Evolutionary conservation across 148 eudicot genomes (phyloP).

Genomic region (Vaccinium vitisidaea): DNA sequence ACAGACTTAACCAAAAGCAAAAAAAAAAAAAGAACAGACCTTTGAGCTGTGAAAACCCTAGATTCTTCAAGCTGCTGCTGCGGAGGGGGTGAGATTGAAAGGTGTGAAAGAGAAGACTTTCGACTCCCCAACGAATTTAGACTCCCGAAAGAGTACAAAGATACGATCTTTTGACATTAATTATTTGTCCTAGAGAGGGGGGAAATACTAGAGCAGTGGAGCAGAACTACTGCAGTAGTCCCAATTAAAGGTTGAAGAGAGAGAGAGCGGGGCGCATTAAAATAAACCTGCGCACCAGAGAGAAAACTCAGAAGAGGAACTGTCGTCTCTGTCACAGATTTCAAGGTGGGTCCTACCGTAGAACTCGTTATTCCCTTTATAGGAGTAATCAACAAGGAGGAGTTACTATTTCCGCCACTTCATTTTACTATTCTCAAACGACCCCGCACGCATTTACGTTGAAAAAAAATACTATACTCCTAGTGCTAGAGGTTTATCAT

Average conservation of each 20-base stretch:
- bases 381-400: too few species aligned
- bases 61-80: conserved; percentile 32
- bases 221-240: neutral
- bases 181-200: neutral
- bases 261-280: conserved; percentile 23
- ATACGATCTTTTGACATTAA: conserved; percentile 20
- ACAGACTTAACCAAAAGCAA: conserved; percentile 22
- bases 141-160: conserved; percentile 28
- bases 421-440: too few species aligned
- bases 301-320: conserved; percentile 36
- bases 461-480: too few species aligned
- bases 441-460: too few species aligned
- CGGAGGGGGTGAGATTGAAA: conserved; percentile 20
- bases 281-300: conserved; percentile 20
- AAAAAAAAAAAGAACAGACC: neutral
- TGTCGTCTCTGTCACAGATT: conserved; percentile 60
- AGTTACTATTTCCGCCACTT: neutral
- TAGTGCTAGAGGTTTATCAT: too few species aligned
- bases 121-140: conserved; percentile 29
- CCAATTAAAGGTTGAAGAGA: neutral
- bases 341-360: conserved; percentile 53
- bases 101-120: conserved; percentile 56
- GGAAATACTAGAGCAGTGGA: neutral
- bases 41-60: conserved; percentile 43
- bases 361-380: conserved; percentile 18